Percentiles rank a stretch among this genome's conserved stretches.
phyloP scores from a whole-genome alignment of 2,329 filamentous ascomycete genomes.

The Fusarium foetens region DNA sequence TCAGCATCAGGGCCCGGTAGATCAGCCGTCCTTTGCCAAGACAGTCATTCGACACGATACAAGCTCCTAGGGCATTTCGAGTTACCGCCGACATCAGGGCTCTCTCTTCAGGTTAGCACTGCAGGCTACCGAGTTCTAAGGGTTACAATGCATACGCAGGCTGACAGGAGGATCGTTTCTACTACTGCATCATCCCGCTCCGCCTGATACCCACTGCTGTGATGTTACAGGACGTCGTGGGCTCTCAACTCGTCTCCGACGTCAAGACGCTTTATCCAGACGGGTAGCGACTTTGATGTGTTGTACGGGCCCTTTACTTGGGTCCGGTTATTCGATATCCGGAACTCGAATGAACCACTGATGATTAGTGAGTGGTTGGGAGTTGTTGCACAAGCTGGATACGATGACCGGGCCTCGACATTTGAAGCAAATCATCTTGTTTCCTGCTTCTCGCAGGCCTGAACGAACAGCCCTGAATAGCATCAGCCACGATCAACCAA shows the following conservation, averaged over 20 bases:
- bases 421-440: conserved; percentile 14
- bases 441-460: conserved; percentile 12
- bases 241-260: background rate
- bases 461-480: conserved; percentile 24
- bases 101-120: conserved; percentile 16
- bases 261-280: conserved; percentile 1
- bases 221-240: conserved; percentile 10
- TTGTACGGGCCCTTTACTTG: conserved; percentile 6
- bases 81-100: conserved; percentile 16
- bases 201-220: conserved; percentile 3
- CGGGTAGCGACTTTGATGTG: conserved; percentile 10
- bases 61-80: background rate
- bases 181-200: conserved; percentile 25
- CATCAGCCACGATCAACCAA: conserved; percentile 13
- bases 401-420: conserved; percentile 14
- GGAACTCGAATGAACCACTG: background rate
- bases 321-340: background rate
- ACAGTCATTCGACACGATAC: background rate
- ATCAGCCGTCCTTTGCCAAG: conserved; percentile 10
- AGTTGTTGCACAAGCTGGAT: conserved; percentile 27
- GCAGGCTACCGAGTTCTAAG: conserved; percentile 18
- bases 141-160: conserved; percentile 3
- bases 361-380: background rate
- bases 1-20: background rate
- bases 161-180: conserved; percentile 25